These are phyloP conservation scores for Boletellus emodensis DNA, from an alignment of 768 basidiomycete genomes.

Conservation along the genomic window DNA sequence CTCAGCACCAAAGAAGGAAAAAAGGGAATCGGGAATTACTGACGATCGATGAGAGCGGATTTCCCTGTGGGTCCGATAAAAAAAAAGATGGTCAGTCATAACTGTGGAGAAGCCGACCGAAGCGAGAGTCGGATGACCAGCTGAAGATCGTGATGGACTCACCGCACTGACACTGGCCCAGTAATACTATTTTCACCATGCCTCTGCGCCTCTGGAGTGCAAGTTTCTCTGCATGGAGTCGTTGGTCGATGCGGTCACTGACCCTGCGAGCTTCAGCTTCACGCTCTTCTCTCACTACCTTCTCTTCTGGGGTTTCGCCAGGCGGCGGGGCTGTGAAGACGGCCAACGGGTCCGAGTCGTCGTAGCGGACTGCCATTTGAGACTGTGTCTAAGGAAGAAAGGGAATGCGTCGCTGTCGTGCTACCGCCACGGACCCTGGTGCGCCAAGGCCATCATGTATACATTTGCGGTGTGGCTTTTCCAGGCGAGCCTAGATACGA, in stretches of 20 bases:
- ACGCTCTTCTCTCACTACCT: constrained; percentile 36
- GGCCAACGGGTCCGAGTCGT: constrained; percentile 54
- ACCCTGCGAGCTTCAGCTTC: constrained; percentile 58
- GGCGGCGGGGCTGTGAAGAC: constrained; percentile 54
- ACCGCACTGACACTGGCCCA: constrained; percentile 68
- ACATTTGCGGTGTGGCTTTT: too few relatives aligned
- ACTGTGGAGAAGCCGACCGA: too few relatives aligned
- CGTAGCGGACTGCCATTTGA: constrained; percentile 26
- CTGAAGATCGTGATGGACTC: constrained; percentile 21
- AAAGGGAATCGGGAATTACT: constrained; percentile 12
- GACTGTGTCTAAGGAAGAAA: not conserved
- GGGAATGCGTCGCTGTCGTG: not conserved
- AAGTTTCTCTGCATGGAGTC: constrained; percentile 46
- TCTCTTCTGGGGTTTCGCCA: constrained; percentile 50
- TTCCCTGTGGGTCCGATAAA: constrained; percentile 47
- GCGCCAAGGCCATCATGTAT: too few relatives aligned
- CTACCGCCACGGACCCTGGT: too few relatives aligned
- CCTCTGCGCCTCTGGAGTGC: constrained; percentile 42
- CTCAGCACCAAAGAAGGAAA: constrained; percentile 5
- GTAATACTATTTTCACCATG: constrained; percentile 52
- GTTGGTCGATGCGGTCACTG: constrained; percentile 61
- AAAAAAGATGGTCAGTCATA: not conserved
- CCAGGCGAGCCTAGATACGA: too few relatives aligned
- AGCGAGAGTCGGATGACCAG: too few relatives aligned
- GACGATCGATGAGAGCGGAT: constrained; percentile 66